Base-by-base conservation (phyloP, 2,329 filamentous ascomycete species). In the Aspergillus udagawae region DNA sequence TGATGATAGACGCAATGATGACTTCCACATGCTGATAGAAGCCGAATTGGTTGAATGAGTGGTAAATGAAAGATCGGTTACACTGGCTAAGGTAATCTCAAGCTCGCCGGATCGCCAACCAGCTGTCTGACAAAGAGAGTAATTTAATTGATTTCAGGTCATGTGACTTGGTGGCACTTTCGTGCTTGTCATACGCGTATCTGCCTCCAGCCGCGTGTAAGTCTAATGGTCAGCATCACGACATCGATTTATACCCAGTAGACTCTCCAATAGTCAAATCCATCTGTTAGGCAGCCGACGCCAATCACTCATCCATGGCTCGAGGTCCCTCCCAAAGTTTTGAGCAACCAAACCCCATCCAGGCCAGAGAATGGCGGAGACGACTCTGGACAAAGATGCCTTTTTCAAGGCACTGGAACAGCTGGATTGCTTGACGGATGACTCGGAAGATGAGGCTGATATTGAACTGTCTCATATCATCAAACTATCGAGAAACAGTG, bases 341-440 rank as follows among this genome's bases (percentile, higher is more conserved):
- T 49, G 57, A 59, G 61, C 55, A 53, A 59, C 60, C 38, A 56
- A 60, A 49, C 57, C 60, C 55, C 51, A 42, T 50, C 53, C 42
- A 25, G 53, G 38, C 51, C 53, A 42, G 41, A 51, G 62, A 42
- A 70, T 70, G 65, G 60, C 54, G 53, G 54, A 54, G 49, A 53
- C 35, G 53, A 53, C 38, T 27, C 50, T 21, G 6, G 67, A 63
- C 58, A 77, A 77, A 63, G 60, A 65, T 55, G 56, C 61, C 20
- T 73, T 77, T 53, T 77, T 76, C 60, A 63, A 58, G 17, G 68
- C 65, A 21, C 66, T 78, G 8, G 73, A 76, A 44, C 51, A 57
- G 29, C 56, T 75, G 41, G 72, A 72, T 57, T 56, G 65, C 10
- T 44, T 59, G 21, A 65, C 60, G 3, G 70, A 71, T 47, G 63